These are phyloP conservation scores for Stephanodiscus triporus DNA, from an alignment of 108 stramenopile genomes.

Conservation along the genomic window DNA sequence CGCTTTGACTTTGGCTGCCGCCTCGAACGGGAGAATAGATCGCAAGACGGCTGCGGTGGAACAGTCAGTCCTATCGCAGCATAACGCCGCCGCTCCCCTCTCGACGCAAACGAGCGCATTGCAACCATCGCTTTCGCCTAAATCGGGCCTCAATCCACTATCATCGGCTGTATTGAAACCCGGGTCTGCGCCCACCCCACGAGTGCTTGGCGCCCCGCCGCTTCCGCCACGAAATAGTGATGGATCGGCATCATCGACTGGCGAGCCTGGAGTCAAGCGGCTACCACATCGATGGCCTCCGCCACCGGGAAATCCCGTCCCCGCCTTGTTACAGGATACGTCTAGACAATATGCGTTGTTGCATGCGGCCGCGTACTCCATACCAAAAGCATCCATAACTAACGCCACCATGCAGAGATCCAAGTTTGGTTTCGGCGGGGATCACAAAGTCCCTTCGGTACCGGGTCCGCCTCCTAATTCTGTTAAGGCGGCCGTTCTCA, in stretches of 20 bases:
- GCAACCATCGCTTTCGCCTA: constrained; percentile 21
- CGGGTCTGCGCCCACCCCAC: neutral
- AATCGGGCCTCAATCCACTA: neutral
- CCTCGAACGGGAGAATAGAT: neutral
- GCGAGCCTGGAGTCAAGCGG: neutral
- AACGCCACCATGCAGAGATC: constrained; percentile 60
- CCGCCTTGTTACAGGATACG: constrained; percentile 5
- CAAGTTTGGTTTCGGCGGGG: constrained; percentile 75
- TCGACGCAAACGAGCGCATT: too few relatives aligned
- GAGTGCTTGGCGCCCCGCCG: neutral
- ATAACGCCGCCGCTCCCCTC: too few relatives aligned
- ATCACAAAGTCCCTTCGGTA: constrained; percentile 72
- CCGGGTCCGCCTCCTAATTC: constrained; percentile 57
- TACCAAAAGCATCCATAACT: constrained; percentile 54
- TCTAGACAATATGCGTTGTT: constrained; percentile 22
- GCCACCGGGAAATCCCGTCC: constrained; percentile 5
- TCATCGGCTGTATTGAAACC: neutral
- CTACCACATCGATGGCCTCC: neutral
- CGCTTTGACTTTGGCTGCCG: constrained; percentile 15
- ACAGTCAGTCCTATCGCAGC: neutral
- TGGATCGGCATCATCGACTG: neutral
- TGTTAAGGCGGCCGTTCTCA: neutral
- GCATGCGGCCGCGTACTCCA: constrained; percentile 50
- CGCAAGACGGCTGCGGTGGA: neutral
- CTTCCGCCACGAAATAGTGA: neutral